Base-by-base conservation (phyloP, 1,139 yeast genomes). In the Pichia sp. region DNA sequence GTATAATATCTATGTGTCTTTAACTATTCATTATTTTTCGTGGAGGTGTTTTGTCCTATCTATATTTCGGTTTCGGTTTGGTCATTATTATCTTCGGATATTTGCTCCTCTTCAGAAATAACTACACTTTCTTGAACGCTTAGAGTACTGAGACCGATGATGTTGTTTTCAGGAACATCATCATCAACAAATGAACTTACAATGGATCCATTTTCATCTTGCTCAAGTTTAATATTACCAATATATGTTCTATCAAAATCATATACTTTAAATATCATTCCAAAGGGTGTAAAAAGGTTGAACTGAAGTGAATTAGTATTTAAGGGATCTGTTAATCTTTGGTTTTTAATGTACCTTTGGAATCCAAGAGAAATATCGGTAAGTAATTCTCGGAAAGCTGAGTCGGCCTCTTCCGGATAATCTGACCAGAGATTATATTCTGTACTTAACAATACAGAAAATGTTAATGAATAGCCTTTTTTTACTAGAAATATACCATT, bases 351-450 rank as follows among this genome's bases (percentile, higher is more conserved):
- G 18, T 43, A 24, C 7, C 37, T 42, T 5, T 45, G 43, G 30
- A 59, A 56, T 3, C 61, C 61, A 6, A 45, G 18, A 13, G 54
- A 54, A 16, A 56, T 40, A 43, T 56, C 50, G 38, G 37, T 15
- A 40, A 50, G n/a, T 30, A 54, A 29, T 42, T 40, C 13, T 29
- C 39, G 37, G 38, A 39, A 32, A 7, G 25, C 5, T 32, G 35
- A 5, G 11, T 29, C 24, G 8, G 32, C 18, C 22, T 16, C 22
- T n/a, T 40, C 46, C 9, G 25, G 7, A 34, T 15, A 41, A 15
- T 24, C 44, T 7, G 22, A 35, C 43, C 42, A 43, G 1, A 49
- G 25, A 4, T 35, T 18, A 24, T 47, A 51, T 18, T 43, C 13
- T 29, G 43, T 45, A 6, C 43, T 45, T 22, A 50, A 29, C 7